These are phyloP conservation scores for Mycena leptocephala DNA, from an alignment of 768 basidiomycete species.

Conservation along the genomic window DNA sequence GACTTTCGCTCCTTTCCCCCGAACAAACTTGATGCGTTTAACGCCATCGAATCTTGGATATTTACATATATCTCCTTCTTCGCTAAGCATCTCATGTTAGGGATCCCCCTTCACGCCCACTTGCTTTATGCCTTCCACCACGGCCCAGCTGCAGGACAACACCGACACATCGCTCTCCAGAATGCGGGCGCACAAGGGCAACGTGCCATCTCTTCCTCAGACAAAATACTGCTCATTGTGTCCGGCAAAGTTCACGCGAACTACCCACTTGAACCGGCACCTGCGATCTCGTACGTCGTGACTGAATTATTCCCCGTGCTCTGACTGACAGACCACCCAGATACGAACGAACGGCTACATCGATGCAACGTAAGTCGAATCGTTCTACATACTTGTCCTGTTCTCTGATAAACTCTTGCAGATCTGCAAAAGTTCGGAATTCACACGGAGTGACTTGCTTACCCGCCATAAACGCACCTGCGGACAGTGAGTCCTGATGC, in stretches of 20 bases:
- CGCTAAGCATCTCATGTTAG: background rate
- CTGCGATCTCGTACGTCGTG: slow-evolving; percentile 78
- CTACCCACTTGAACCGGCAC: slow-evolving; percentile 82
- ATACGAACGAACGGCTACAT: slow-evolving; percentile 78
- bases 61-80: background rate
- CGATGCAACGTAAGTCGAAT: slow-evolving; percentile 69
- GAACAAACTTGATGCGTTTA: no score
- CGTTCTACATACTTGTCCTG: background rate
- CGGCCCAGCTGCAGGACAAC: background rate
- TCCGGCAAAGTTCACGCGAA: slow-evolving; percentile 82
- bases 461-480: slow-evolving; percentile 83
- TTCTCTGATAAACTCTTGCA: slow-evolving; percentile 45
- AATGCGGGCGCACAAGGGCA: slow-evolving; percentile 70
- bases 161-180: slow-evolving; percentile 40
- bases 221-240: slow-evolving; percentile 79
- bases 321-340: slow-evolving; percentile 50
- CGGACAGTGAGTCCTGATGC: slow-evolving; percentile 67
- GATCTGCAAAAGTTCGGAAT: slow-evolving; percentile 75
- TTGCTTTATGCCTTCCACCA: background rate
- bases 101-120: background rate
- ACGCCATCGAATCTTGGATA: no score
- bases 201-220: slow-evolving; percentile 79
- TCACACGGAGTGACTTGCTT: slow-evolving; percentile 82
- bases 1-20: no score
- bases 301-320: background rate